phyloP scores from a whole-genome alignment of 495 filamentous ascomycete genomes.

The Aspergillus ellipticus region DNA sequence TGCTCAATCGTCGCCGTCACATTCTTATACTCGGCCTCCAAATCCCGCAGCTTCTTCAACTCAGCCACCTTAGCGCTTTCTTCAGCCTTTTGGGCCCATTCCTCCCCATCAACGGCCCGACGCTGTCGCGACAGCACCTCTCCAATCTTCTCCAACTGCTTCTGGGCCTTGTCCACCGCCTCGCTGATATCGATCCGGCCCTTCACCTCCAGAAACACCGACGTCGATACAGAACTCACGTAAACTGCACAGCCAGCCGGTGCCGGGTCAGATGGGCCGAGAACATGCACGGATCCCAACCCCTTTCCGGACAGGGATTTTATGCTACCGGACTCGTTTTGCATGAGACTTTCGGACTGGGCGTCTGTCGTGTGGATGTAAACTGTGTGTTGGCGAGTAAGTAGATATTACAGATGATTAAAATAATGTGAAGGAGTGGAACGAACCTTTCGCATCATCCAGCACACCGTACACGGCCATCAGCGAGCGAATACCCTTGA shows the following conservation, averaged over 20 bases:
- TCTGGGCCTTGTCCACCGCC: constrained; percentile 47
- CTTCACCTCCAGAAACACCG: constrained; percentile 63
- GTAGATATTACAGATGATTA: too few relatives aligned
- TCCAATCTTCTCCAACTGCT: constrained; percentile 39
- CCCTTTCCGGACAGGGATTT: constrained; percentile 63
- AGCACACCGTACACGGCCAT: constrained; percentile 52
- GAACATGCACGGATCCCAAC: constrained; percentile 47
- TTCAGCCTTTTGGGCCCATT: constrained; percentile 44
- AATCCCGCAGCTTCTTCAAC: constrained; percentile 54
- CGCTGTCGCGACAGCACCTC: constrained; percentile 33
- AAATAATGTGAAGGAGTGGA: too few relatives aligned
- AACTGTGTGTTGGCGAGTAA: constrained; percentile 52
- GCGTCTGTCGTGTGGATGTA: constrained; percentile 58
- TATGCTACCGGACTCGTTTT: constrained; percentile 55
- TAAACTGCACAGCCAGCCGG: constrained; percentile 69
- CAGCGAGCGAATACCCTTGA: constrained; percentile 54
- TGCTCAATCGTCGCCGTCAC: constrained; percentile 8
- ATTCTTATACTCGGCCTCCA: constrained; percentile 43
- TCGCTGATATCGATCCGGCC: constrained; percentile 13
- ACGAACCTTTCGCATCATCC: too few relatives aligned
- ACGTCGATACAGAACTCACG: constrained; percentile 63
- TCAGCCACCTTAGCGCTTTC: constrained; percentile 55
- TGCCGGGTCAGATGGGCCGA: constrained; percentile 46
- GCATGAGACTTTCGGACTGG: constrained; percentile 51
- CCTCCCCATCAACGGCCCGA: constrained; percentile 29